Evolutionary conservation across 1,284 basidiomycete genomes (phyloP).

Genomic region (Marasmius sp.): DNA sequence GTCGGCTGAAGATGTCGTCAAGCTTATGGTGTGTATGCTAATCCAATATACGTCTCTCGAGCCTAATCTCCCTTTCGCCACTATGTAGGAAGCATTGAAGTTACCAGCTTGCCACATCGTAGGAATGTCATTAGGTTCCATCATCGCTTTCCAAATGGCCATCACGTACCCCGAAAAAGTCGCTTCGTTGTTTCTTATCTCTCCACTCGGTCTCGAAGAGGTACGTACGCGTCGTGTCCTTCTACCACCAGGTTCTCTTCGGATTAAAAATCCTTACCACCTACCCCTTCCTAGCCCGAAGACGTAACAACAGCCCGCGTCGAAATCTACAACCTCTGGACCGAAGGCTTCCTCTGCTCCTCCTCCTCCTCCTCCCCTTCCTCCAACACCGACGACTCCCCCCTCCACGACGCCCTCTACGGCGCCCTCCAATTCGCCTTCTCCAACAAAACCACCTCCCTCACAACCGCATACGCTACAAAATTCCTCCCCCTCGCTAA

Average conservation of each 20-base stretch:
- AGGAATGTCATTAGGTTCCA: slow-evolving; percentile 12
- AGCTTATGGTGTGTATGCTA: slow-evolving; percentile 12
- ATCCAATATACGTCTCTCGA: neutral
- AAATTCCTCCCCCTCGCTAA: neutral
- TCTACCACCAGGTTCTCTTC: neutral
- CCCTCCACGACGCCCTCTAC: slow-evolving; percentile 27
- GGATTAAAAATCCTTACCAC: neutral
- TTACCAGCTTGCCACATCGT: slow-evolving; percentile 15
- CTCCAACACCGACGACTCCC: slow-evolving; percentile 17
- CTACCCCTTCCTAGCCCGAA: slow-evolving; percentile 13
- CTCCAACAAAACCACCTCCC: slow-evolving; percentile 19
- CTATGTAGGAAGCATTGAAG: slow-evolving; percentile 12
- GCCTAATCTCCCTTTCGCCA: neutral
- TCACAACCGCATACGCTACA: slow-evolving; percentile 25
- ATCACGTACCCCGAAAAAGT: slow-evolving; percentile 5
- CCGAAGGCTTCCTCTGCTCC: slow-evolving; percentile 20
- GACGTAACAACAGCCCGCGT: slow-evolving; percentile 11
- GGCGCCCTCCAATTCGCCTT: slow-evolving; percentile 33
- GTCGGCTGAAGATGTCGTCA: slow-evolving; percentile 12
- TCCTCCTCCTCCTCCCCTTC: too few relatives aligned
- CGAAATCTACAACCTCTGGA: slow-evolving; percentile 26
- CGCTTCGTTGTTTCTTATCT: slow-evolving; percentile 12
- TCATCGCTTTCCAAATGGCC: slow-evolving; percentile 12
- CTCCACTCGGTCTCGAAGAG: slow-evolving; percentile 1
- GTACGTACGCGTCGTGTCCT: neutral